These are phyloP conservation scores for Salvia splendens DNA, from an alignment of 257 asterid species.

Conservation along the genomic window DNA sequence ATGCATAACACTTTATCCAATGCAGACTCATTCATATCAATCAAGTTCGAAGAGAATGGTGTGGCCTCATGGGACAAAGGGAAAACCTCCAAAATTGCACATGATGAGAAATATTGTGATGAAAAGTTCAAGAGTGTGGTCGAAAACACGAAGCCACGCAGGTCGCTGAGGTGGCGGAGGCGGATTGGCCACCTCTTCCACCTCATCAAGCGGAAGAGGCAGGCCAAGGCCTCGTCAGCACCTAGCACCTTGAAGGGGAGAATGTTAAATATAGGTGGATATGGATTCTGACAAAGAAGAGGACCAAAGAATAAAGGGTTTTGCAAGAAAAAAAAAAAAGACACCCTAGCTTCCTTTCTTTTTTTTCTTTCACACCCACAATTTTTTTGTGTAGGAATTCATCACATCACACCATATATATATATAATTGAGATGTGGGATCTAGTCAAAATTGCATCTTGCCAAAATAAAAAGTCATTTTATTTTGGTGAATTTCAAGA, in stretches of 20 bases:
- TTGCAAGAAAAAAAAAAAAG: slow-evolving; percentile 4
- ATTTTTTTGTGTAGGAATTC: slow-evolving; percentile 20
- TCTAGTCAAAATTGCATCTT: slow-evolving; percentile 22
- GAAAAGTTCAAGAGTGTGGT: slow-evolving; percentile 37
- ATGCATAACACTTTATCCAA: no score
- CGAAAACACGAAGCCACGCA: slow-evolving; percentile 40
- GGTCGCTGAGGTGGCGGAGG: slow-evolving; percentile 68
- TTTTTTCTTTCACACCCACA: slow-evolving; percentile 32
- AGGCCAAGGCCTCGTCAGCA: slow-evolving; percentile 35
- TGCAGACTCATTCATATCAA: slow-evolving; percentile 90
- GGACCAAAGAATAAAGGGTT: slow-evolving; percentile 40
- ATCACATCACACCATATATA: neutral
- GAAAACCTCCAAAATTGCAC: slow-evolving; percentile 4
- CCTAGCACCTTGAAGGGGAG: slow-evolving; percentile 24
- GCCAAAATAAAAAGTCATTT: neutral
- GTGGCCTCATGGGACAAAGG: slow-evolving; percentile 58
- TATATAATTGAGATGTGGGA: no score
- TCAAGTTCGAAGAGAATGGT: slow-evolving; percentile 80
- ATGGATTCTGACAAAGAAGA: slow-evolving; percentile 61
- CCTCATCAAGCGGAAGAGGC: slow-evolving; percentile 66
- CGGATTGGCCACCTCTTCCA: slow-evolving; percentile 80
- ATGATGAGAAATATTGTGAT: slow-evolving; percentile 18
- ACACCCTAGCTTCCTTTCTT: slow-evolving; percentile 20
- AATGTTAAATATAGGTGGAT: slow-evolving; percentile 72
- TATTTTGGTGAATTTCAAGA: neutral